Evolutionary conservation across 768 basidiomycete genomes (phyloP).

Genomic region (Clavulina sp.): DNA sequence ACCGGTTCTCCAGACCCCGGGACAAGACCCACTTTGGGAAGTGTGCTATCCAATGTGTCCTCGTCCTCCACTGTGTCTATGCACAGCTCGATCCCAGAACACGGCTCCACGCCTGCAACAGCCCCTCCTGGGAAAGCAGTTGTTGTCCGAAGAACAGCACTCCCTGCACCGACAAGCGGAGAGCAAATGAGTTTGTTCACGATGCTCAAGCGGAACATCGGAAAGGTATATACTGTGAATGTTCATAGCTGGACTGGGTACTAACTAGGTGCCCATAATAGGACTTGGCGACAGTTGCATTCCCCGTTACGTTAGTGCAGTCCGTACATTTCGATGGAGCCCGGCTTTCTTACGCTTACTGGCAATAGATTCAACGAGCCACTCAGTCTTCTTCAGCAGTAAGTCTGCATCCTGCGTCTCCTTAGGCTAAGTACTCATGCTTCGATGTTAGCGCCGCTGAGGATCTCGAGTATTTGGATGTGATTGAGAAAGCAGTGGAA

Average conservation of each 20-base stretch:
- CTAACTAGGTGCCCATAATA: constrained; percentile 16
- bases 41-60: not conserved
- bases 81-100: not conserved
- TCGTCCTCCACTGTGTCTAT: not conserved
- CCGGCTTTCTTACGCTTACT: too few species aligned
- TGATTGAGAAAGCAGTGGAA: constrained; percentile 48
- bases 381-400: constrained; percentile 60
- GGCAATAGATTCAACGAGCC: constrained; percentile 90
- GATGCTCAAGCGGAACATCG: constrained; percentile 75
- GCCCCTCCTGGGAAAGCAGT: too few species aligned
- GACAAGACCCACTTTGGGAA: not conserved
- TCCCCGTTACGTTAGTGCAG: too few species aligned
- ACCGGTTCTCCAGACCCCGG: not conserved
- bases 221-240: constrained; percentile 37
- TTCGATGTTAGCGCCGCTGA: constrained; percentile 32
- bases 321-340: too few species aligned
- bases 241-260: not conserved
- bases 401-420: not conserved
- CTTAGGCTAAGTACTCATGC: not conserved
- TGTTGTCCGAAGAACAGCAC: constrained; percentile 10
- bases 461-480: constrained; percentile 59
- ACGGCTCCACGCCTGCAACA: not conserved
- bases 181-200: constrained; percentile 74
- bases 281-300: constrained; percentile 67
- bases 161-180: constrained; percentile 18